phyloP scores from a whole-genome alignment of 2,329 filamentous ascomycete species.

The Alternaria infectoria region DNA sequence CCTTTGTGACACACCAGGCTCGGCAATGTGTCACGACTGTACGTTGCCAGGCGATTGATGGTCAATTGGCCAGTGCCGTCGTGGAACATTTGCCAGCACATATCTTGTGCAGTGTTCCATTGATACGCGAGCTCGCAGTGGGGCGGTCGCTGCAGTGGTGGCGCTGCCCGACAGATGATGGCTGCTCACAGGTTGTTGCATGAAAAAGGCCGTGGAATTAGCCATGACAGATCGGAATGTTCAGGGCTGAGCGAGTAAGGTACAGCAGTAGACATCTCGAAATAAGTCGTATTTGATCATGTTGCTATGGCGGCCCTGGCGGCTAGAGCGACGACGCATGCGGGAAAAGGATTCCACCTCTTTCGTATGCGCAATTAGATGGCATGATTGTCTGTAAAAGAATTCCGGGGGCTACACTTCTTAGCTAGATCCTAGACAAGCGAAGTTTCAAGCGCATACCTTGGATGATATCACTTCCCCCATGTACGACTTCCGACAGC shows the following conservation, averaged over 20 bases:
- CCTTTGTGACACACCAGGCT: conserved; percentile 24
- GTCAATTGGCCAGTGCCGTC: conserved; percentile 5
- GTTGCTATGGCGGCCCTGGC: neutral
- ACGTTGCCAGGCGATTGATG: conserved; percentile 22
- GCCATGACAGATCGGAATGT: neutral
- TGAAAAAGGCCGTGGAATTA: neutral
- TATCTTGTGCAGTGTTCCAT: conserved; percentile 2
- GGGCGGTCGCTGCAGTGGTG: conserved; percentile 3
- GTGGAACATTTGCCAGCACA: conserved; percentile 39
- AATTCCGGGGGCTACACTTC: neutral
- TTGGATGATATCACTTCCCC: neutral
- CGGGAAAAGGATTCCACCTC: neutral
- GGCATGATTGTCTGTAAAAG: neutral
- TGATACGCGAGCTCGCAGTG: neutral
- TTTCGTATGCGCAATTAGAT: neutral
- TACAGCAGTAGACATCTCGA: neutral
- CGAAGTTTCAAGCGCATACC: neutral
- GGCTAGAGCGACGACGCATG: neutral
- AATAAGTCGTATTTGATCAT: neutral
- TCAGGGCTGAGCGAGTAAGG: neutral
- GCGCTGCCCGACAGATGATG: conserved; percentile 14
- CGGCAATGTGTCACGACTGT: conserved; percentile 24
- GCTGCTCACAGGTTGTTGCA: conserved; percentile 6
- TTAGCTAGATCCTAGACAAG: neutral
- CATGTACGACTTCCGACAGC: neutral